Evolutionary conservation across 2,329 filamentous ascomycete genomes (phyloP).

Genomic region (Cryphonectria carpinicola): DNA sequence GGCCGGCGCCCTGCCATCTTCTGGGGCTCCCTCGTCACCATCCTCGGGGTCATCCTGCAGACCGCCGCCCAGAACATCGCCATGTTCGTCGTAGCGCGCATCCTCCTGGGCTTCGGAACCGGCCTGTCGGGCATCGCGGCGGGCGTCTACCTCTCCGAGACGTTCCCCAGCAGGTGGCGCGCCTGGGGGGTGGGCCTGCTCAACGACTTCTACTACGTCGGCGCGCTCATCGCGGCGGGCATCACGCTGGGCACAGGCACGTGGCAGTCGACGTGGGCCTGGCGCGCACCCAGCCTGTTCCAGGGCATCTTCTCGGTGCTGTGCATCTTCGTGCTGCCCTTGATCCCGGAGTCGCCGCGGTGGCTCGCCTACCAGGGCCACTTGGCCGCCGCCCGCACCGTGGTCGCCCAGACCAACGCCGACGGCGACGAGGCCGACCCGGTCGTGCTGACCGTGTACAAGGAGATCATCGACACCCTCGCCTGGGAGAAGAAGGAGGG

Average conservation of each 20-base stretch:
- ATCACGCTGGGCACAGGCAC: conserved; percentile 48
- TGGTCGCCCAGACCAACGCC: conserved; percentile 49
- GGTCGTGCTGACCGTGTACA: conserved; percentile 44
- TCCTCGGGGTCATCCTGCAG: conserved; percentile 51
- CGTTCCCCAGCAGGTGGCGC: conserved; percentile 49
- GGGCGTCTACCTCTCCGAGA: conserved; percentile 54
- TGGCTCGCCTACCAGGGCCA: conserved; percentile 49
- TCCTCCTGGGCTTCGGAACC: conserved; percentile 52
- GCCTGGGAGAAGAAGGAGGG: conserved; percentile 49
- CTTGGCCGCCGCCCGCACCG: conserved; percentile 45
- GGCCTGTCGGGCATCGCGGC: conserved; percentile 48
- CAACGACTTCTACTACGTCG: conserved; percentile 41
- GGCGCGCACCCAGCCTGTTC: conserved; percentile 46
- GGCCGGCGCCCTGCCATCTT: conserved; percentile 50
- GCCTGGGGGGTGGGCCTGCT: conserved; percentile 47
- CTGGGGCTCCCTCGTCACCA: conserved; percentile 44
- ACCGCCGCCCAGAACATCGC: conserved; percentile 53
- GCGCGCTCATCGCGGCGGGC: conserved; percentile 51
- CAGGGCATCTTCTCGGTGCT: conserved; percentile 39
- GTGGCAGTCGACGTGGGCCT: conserved; percentile 48
- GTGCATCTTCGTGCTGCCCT: conserved; percentile 44
- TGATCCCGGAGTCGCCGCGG: conserved; percentile 51
- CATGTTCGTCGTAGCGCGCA: conserved; percentile 54
- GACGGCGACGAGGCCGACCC: conserved; percentile 47
- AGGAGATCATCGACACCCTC: conserved; percentile 52